These are phyloP conservation scores for Ceratobasidium sp. DNA, from an alignment of 1,284 basidiomycete genomes.

Conservation along the genomic window DNA sequence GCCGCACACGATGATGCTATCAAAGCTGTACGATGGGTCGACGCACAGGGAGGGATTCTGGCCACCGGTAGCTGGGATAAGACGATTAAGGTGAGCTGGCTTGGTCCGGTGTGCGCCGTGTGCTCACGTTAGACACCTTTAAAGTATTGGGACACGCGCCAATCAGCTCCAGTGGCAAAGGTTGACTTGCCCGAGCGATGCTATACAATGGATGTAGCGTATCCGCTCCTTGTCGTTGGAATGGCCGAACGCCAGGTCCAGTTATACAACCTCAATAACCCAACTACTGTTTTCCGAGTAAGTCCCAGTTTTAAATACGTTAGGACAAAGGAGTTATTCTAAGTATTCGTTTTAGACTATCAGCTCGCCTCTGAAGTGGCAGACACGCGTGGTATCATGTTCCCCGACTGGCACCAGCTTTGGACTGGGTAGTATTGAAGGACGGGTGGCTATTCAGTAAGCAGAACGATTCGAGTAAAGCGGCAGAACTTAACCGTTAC, in stretches of 20 bases:
- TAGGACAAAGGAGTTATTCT: too few species aligned
- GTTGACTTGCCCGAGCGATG: constrained; percentile 90
- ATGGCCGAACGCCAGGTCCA: constrained; percentile 93
- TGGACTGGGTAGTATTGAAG: constrained; percentile 95
- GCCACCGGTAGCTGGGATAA: constrained; percentile 95
- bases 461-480: constrained; percentile 55
- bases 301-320: constrained; percentile 48
- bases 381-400: constrained; percentile 91
- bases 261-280: constrained; percentile 89
- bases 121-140: constrained; percentile 1
- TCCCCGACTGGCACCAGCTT: constrained; percentile 88
- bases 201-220: constrained; percentile 88
- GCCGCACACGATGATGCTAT: constrained; percentile 90
- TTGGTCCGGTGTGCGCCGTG: too few species aligned
- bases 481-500: not conserved
- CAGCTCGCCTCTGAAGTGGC: constrained; percentile 91
- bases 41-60: constrained; percentile 76
- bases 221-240: constrained; percentile 93
- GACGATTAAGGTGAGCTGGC: constrained; percentile 77
- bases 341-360: constrained; percentile 67
- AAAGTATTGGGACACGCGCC: constrained; percentile 93
- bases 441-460: constrained; percentile 95
- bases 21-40: constrained; percentile 81
- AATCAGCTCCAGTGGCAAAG: constrained; percentile 78
- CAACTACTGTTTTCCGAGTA: constrained; percentile 81